Evolutionary conservation across 1,139 yeast genomes (phyloP), one percentile per base, ranked within the genome.

Genomic region (Candida sp.): DNA sequence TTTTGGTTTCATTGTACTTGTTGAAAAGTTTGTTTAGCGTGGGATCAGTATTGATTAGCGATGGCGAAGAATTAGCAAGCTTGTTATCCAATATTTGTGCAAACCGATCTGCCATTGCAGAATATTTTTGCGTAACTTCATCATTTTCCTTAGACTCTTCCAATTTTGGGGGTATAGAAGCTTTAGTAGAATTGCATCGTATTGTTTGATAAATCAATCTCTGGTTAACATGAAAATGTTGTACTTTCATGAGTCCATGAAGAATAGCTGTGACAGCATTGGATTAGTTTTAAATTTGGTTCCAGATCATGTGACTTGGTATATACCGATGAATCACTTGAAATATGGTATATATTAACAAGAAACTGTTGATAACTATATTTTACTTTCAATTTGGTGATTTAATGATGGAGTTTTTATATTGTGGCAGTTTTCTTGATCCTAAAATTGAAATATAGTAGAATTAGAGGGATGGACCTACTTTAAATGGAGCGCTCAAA

Each of bases 81-180:
- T 67, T 59, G 22, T 60, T 60, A 21, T 63, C 67, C 6, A 68
- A 45, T 21, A 69, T 65, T 39, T 60, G 64, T 29, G 55, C 52
- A 49, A 67, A 63, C 41, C 70, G 39, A 21, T 55, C 53, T 1
- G 53, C 54, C 33, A 60, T 45, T 1, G 63, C 64, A 6, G 59
- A 54, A 30, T 49, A 48, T 11, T 43, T 47, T 40, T 49, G 49
- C 2, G 3, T 12, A 11, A 32, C 34, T 25, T 25, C 29, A 12
- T 32, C 34, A 11, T 32, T 12, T 12, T 32, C 34, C 2, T 11
- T 5, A 2, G 19, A 32, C 19, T 32, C 19, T 12, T 32, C 34
- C 12, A n/a, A n/a, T 11, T 32, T 11, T 32, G 12, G 19, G 2
- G 34, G 34, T 15, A 15, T 3, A n/a, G 19, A 5, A 32, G 4